A percentile compares a stretch with the other conserved stretches of the same genome.
These are phyloP conservation scores for Cystobasidium ongulense DNA, from an alignment of 768 basidiomycete species.

Conservation along the genomic window DNA sequence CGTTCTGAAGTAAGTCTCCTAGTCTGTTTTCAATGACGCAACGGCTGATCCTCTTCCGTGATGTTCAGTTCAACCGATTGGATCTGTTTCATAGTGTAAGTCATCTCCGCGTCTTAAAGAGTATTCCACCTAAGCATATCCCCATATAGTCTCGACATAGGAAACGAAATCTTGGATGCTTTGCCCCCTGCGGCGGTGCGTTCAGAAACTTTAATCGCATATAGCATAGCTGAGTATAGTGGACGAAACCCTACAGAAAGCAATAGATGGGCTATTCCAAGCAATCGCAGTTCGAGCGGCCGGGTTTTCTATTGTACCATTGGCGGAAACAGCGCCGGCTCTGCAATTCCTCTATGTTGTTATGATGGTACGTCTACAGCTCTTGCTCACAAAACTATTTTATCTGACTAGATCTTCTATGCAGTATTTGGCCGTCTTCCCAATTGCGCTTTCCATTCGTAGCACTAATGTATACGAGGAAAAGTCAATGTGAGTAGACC, in stretches of 20 bases:
- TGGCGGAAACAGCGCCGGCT: constrained; percentile 72
- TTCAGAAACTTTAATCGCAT: background rate
- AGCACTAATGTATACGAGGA: constrained; percentile 71
- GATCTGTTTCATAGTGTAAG: constrained; percentile 67
- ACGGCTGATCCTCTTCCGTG: no score
- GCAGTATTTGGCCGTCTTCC: constrained; percentile 38
- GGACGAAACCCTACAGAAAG: constrained; percentile 44
- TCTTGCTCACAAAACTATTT: constrained; percentile 5
- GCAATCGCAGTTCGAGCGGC: constrained; percentile 70
- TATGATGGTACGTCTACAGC: constrained; percentile 64
- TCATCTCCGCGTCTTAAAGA: constrained; percentile 46
- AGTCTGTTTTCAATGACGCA: background rate
- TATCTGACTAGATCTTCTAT: constrained; percentile 49
- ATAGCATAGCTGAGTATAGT: background rate
- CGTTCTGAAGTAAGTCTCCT: constrained; percentile 29
- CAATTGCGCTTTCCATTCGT: constrained; percentile 60
- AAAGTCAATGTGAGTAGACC: constrained; percentile 64
- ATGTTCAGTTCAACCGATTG: constrained; percentile 59
- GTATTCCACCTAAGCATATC: constrained; percentile 66
- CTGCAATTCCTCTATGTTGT: constrained; percentile 83
- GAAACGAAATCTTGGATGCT: constrained; percentile 50
- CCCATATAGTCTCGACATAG: constrained; percentile 41
- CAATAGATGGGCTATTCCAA: constrained; percentile 70
- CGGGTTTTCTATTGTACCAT: constrained; percentile 69
- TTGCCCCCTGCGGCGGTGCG: constrained; percentile 53